Evolutionary conservation across 2,329 filamentous ascomycete genomes (phyloP), one percentile per base, ranked within the genome.

Genomic region (Aspergillus aculeatus): DNA sequence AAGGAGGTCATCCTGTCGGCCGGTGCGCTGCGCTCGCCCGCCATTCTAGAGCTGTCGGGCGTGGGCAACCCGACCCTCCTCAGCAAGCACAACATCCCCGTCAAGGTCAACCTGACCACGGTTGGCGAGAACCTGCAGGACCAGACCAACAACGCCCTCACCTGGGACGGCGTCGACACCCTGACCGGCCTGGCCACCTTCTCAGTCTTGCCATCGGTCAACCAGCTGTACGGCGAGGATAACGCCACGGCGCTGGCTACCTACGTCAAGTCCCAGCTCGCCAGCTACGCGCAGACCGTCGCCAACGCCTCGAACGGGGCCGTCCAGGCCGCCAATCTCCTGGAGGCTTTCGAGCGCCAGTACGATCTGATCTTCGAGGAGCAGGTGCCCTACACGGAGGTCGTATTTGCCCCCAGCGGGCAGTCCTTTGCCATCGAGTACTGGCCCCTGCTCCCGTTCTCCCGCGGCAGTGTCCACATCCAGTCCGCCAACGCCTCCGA

Each of bases 1-100:
- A 73, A 73, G 57, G 86, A 89, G 63, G 81, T 88, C 19, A 81
- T 89, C 48, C 70, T 89, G 2, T 83, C 84, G 0, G 85, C 85
- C 1, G 87, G 87, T 0, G 80, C 81, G 19, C 73, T 84, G 48
- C 81, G 80, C 66, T 85, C 83, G 14, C 86, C 81, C 11, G 81
- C 80, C 68, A 75, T 85, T 19, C 79, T 84, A 21, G 86, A 89
- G 64, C 75, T 86, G 1, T 88, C 85, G 0, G 86, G 86, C 0
- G 77, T 89, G 44, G 86, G 86, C 64, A 74, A 72, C 52, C 68
- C 71, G 11, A 60, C 63, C 32, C 68, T 74, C 24, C 69, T 75
- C 7, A 31, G 53, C 2, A 64, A 69, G 49, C 60, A 68, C 57
- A 58, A 69, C 48, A 72, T 75, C 31, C 53, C 68, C 10, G 53